Conservation (phyloP, 371 early-diverging fungal genomes). For the Actinomortierella wolfii region DNA sequence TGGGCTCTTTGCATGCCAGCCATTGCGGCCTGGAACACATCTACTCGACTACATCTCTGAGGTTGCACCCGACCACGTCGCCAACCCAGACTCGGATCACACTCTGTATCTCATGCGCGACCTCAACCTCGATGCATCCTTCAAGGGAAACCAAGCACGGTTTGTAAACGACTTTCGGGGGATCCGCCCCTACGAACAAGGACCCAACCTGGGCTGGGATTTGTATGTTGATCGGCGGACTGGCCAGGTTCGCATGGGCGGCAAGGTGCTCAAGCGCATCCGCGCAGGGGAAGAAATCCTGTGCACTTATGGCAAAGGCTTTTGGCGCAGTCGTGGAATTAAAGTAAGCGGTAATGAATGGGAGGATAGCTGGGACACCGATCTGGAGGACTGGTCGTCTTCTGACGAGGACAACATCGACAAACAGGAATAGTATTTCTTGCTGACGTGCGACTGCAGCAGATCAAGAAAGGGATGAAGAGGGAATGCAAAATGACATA, state of each 20-base stretch:
- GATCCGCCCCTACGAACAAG: constrained; percentile 26
- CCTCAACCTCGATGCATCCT: constrained; percentile 40
- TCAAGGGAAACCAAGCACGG: constrained; percentile 38
- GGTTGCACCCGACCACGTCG: constrained; percentile 24
- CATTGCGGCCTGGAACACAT: constrained; percentile 26
- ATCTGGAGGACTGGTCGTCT: constrained; percentile 22
- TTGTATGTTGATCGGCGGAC: constrained; percentile 26
- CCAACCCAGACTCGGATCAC: constrained; percentile 42
- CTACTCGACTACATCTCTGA: constrained; percentile 42
- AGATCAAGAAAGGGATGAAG: too few species aligned
- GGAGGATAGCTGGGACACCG: constrained; percentile 46
- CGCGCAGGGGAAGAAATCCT: constrained; percentile 26
- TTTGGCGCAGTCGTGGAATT: constrained; percentile 37
- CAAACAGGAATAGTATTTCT: too few species aligned
- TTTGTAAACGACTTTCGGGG: constrained; percentile 41
- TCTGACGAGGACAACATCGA: too few species aligned
- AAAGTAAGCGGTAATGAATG: constrained; percentile 23
- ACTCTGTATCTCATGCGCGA: constrained; percentile 36
- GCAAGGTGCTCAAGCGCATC: constrained; percentile 41
- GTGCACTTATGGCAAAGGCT: constrained; percentile 40
- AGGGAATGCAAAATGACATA: too few species aligned
- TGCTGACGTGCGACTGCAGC: too few species aligned
- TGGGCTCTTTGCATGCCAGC: constrained; percentile 33
- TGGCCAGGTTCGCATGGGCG: constrained; percentile 42
- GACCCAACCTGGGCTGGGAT: constrained; percentile 43